Evolutionary conservation across 176 grass and related monocot species (phyloP).

Genomic region (Aegilops sharonensis): DNA sequence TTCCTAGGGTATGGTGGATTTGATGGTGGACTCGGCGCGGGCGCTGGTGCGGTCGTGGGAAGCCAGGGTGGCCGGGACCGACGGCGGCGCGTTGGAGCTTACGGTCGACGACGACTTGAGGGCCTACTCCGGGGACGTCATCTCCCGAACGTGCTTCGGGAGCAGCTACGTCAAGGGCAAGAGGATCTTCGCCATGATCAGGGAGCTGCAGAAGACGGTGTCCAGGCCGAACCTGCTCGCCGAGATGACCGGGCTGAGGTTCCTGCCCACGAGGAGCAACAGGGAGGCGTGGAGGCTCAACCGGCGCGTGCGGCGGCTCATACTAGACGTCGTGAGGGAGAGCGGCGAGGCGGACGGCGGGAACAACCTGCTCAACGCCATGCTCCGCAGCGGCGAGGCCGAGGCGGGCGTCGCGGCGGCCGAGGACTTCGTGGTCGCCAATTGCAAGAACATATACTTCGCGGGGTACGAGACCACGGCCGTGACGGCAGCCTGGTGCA

Average conservation of each 20-base stretch:
- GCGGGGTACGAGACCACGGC: conserved; percentile 86
- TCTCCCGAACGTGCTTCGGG: conserved; percentile 82
- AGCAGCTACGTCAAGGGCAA: conserved; percentile 74
- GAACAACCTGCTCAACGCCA: conserved; percentile 42
- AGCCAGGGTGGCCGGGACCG: neutral
- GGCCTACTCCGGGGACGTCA: conserved; percentile 78
- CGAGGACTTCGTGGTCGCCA: conserved; percentile 76
- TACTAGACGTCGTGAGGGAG: conserved; percentile 52
- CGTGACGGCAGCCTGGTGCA: conserved; percentile 63
- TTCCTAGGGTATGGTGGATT: conserved; percentile 56
- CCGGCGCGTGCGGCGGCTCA: conserved; percentile 43
- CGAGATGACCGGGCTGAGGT: conserved; percentile 62
- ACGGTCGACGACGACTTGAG: conserved; percentile 77
- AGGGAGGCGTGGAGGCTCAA: conserved; percentile 62
- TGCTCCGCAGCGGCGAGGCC: conserved; percentile 50
- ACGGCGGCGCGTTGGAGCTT: conserved; percentile 9
- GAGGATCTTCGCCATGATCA: conserved; percentile 63
- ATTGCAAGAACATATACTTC: conserved; percentile 95
- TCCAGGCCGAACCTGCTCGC: conserved; percentile 58
- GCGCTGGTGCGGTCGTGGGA: conserved; percentile 59
- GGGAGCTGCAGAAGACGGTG: conserved; percentile 74
- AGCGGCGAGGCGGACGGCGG: neutral
- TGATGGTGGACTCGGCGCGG: conserved; percentile 67
- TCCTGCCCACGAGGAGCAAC: conserved; percentile 42
- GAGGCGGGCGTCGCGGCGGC: conserved; percentile 1